Percentiles rank a stretch among this genome's conserved stretches.
These are phyloP conservation scores for Chaetomium sp. DNA, from an alignment of 2,329 filamentous ascomycete species.

Conservation along the genomic window DNA sequence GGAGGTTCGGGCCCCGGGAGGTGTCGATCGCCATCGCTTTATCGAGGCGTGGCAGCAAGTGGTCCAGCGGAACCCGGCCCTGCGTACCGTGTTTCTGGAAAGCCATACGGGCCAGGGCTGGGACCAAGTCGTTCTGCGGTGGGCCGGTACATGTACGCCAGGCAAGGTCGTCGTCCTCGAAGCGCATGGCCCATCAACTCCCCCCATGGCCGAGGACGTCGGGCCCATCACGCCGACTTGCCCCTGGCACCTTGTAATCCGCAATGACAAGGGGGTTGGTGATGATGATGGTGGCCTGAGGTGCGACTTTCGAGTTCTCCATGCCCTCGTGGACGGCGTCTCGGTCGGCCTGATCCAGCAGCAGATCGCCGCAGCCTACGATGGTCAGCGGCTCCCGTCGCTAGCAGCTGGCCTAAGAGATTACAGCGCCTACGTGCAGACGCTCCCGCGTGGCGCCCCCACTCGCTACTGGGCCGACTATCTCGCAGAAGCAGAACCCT, in stretches of 20 bases:
- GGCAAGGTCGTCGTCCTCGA: slow-evolving; percentile 4
- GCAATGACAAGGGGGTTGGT: not conserved
- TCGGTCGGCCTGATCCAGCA: slow-evolving; percentile 5
- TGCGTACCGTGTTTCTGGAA: slow-evolving; percentile 3
- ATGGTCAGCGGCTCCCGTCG: slow-evolving; percentile 1
- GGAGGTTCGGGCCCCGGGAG: not conserved
- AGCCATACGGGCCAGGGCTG: slow-evolving; percentile 2
- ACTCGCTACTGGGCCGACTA: slow-evolving; percentile 5
- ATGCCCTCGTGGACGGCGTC: slow-evolving; percentile 6
- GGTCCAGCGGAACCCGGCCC: slow-evolving; percentile 3
- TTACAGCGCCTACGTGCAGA: slow-evolving; percentile 1
- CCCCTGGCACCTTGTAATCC: slow-evolving; percentile 1
- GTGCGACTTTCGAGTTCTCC: slow-evolving; percentile 1
- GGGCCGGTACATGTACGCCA: not conserved
- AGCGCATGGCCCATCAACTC: not conserved
- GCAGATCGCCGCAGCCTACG: slow-evolving; percentile 4
- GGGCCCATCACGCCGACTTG: slow-evolving; percentile 4
- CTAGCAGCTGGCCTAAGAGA: slow-evolving; percentile 2
- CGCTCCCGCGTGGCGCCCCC: slow-evolving; percentile 2
- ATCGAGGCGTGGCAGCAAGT: slow-evolving; percentile 4
- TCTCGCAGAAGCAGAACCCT: slow-evolving; percentile 5
- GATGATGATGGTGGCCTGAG: not conserved
- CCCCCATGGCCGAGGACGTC: not conserved
- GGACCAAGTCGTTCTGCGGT: slow-evolving; percentile 1
- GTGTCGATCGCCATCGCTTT: slow-evolving; percentile 6